These are phyloP conservation scores for Rhizophora mangle DNA, from an alignment of 345 rosid species.

Conservation along the genomic window DNA sequence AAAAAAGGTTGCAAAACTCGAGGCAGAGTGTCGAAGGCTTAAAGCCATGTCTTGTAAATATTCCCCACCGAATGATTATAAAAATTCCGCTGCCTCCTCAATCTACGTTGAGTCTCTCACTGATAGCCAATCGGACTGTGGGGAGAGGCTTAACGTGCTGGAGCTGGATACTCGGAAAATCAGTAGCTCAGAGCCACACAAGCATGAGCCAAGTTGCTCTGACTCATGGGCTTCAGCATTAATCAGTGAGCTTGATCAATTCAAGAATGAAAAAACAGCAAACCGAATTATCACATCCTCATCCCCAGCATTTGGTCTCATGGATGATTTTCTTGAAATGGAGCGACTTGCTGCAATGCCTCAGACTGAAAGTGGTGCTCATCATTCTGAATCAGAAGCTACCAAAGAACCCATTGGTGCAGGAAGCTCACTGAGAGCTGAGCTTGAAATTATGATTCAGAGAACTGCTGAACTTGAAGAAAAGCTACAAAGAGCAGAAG, in stretches of 20 bases:
- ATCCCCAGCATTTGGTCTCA: constrained; percentile 54
- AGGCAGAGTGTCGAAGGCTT: constrained; percentile 72
- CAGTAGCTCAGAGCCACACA: constrained; percentile 23
- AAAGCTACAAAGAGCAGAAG: constrained; percentile 26
- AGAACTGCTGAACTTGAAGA: constrained; percentile 38
- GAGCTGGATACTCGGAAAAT: constrained; percentile 40
- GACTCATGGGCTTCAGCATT: constrained; percentile 38
- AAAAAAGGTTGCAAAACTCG: constrained; percentile 69
- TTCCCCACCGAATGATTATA: constrained; percentile 40
- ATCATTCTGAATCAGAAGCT: constrained; percentile 35
- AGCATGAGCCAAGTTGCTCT: constrained; percentile 25
- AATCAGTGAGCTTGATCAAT: constrained; percentile 34
- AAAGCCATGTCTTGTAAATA: constrained; percentile 34
- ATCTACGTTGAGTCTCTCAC: constrained; percentile 48
- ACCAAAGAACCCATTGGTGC: constrained; percentile 31
- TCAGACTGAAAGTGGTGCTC: constrained; percentile 34
- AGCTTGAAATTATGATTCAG: constrained; percentile 41
- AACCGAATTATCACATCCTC: constrained; percentile 40
- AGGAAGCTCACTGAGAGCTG: constrained; percentile 46
- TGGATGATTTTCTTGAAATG: constrained; percentile 99
- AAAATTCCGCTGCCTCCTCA: constrained; percentile 48
- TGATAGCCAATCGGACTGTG: constrained; percentile 67
- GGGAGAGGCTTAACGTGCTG: constrained; percentile 51
- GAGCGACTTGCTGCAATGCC: constrained; percentile 67
- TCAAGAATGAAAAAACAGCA: constrained; percentile 34